phyloP scores from a whole-genome alignment of 306 rosid species.

The Luffa acutangula region DNA sequence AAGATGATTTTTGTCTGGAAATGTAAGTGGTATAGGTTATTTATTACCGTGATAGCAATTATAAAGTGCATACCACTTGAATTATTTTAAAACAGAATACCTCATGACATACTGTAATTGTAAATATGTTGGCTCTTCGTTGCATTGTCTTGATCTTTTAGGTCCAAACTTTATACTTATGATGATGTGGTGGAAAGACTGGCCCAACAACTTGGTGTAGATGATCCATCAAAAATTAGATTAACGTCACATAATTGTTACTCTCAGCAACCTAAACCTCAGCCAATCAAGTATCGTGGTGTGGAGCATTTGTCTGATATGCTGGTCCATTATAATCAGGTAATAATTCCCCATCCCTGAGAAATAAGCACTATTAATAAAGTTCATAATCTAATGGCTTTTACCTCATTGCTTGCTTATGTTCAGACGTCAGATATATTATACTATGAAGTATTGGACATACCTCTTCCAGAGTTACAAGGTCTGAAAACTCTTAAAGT shows the following conservation, averaged over 20 bases:
- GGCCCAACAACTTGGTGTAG: slow-evolving; percentile 74
- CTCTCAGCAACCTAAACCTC: slow-evolving; percentile 92
- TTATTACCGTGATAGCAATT: neutral
- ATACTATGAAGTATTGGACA: slow-evolving; percentile 83
- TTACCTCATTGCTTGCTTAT: neutral
- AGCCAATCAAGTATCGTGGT: slow-evolving; percentile 78
- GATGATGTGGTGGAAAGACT: slow-evolving; percentile 84
- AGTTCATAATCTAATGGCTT: neutral
- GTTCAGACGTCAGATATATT: slow-evolving; percentile 73
- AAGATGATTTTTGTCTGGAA: slow-evolving; percentile 75
- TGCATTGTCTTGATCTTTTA: slow-evolving; percentile 16
- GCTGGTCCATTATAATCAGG: slow-evolving; percentile 91
- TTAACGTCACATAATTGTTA: slow-evolving; percentile 85
- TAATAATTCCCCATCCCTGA: slow-evolving; percentile 19
- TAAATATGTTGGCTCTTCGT: neutral
- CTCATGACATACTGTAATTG: neutral
- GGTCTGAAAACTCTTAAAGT: slow-evolving; percentile 85
- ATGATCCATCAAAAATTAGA: slow-evolving; percentile 73
- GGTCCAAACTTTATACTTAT: slow-evolving; percentile 80
- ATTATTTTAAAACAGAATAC: neutral
- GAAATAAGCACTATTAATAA: slow-evolving; percentile 9
- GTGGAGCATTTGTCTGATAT: slow-evolving; percentile 76
- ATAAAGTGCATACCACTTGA: neutral
- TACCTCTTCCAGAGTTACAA: slow-evolving; percentile 90
- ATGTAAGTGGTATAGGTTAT: slow-evolving; percentile 40